phyloP scores from a whole-genome alignment of 2,329 filamentous ascomycete genomes.

The Acrocalymma vagum region DNA sequence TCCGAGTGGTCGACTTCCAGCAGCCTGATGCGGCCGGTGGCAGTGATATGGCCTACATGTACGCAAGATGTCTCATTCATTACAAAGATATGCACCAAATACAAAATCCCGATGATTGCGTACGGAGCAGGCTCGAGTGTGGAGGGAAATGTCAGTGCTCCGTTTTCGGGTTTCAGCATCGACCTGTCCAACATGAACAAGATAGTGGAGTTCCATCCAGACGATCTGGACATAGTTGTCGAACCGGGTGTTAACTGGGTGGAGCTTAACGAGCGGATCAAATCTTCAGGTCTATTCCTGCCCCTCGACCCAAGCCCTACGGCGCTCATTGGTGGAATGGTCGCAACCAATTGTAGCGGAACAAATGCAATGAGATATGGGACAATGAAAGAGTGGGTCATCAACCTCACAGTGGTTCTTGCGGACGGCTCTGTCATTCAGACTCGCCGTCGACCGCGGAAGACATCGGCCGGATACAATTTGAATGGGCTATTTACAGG shows the following conservation, averaged over 20 bases:
- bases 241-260: constrained; percentile 93
- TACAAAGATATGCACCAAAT: constrained; percentile 77
- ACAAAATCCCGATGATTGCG: constrained; percentile 82
- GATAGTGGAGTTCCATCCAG: constrained; percentile 79
- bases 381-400: constrained; percentile 89
- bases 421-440: constrained; percentile 83
- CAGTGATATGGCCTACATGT: constrained; percentile 69
- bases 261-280: constrained; percentile 79
- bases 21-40: constrained; percentile 68
- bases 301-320: constrained; percentile 84
- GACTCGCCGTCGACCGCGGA: constrained; percentile 78
- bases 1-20: constrained; percentile 78
- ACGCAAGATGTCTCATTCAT: constrained; percentile 72
- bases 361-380: constrained; percentile 84
- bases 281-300: constrained; percentile 83
- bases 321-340: constrained; percentile 84
- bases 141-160: constrained; percentile 89
- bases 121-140: constrained; percentile 88
- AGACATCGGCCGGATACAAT: constrained; percentile 85
- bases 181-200: constrained; percentile 90
- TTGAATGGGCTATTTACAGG: constrained; percentile 82
- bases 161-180: constrained; percentile 85
- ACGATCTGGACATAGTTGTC: constrained; percentile 92
- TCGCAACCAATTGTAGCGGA: constrained; percentile 76
- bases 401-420: constrained; percentile 82